Evolutionary conservation across 345 rosid genomes (phyloP).

Genomic region (Streptanthus diversifolius): DNA sequence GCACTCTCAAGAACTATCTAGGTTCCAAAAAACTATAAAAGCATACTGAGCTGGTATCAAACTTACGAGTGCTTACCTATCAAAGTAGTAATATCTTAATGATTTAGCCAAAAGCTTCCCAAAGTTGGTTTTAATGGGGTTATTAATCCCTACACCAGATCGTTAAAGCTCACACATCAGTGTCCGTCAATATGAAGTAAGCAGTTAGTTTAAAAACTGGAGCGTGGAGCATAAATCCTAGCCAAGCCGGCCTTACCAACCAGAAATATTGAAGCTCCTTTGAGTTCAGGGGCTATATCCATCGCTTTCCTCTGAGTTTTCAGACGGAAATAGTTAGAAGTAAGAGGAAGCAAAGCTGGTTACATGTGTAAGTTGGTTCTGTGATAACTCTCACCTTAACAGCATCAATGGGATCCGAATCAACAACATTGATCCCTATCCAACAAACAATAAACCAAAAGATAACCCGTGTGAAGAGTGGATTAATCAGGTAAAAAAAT

Average conservation of each 20-base stretch:
- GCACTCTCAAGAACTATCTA: background rate
- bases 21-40: background rate
- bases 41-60: background rate
- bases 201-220: background rate
- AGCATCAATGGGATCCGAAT: slow-evolving; percentile 27
- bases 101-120: slow-evolving; percentile 67
- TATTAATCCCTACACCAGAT: slow-evolving; percentile 51
- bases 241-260: slow-evolving; percentile 53
- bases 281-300: slow-evolving; percentile 54
- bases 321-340: slow-evolving; percentile 31
- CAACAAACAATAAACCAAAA: slow-evolving; percentile 4
- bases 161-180: slow-evolving; percentile 25
- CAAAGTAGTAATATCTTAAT: slow-evolving; percentile 73
- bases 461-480: background rate
- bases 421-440: slow-evolving; percentile 33
- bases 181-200: background rate
- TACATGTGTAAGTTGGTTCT: background rate
- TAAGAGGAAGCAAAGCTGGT: slow-evolving; percentile 2
- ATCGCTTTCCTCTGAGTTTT: slow-evolving; percentile 62
- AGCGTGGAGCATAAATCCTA: background rate
- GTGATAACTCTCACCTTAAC: slow-evolving; percentile 42
- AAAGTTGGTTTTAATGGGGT: slow-evolving; percentile 50
- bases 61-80: slow-evolving; percentile 47
- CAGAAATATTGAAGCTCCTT: slow-evolving; percentile 79
- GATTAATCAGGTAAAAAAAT: background rate